Conservation (phyloP, 2,329 filamentous ascomycete genomes). For the Trematosphaeria pertusa region DNA sequence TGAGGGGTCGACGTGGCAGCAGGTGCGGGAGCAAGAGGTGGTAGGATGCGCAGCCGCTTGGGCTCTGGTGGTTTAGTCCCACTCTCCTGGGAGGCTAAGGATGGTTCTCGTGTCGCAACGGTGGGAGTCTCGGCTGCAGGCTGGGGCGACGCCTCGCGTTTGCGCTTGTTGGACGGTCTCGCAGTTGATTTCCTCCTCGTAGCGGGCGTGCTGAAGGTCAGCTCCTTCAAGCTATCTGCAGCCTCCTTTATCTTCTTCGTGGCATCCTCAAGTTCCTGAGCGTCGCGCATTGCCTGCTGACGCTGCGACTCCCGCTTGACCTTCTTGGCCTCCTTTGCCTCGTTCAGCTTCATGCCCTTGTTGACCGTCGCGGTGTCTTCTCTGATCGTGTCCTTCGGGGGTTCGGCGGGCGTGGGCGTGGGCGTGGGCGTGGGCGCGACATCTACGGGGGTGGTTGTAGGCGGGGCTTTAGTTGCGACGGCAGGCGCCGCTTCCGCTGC, state of each 20-base stretch:
- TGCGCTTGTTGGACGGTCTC: slow-evolving; percentile 59
- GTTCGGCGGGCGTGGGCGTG: slow-evolving; percentile 21
- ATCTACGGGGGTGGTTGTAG: too few species aligned
- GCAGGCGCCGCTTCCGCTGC: neutral
- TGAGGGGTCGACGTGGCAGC: slow-evolving; percentile 17
- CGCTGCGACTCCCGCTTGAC: slow-evolving; percentile 69
- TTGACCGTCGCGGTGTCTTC: slow-evolving; percentile 72
- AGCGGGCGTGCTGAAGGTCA: slow-evolving; percentile 33
- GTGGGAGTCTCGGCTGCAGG: slow-evolving; percentile 19
- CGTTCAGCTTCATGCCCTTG: slow-evolving; percentile 78
- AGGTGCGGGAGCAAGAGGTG: slow-evolving; percentile 23
- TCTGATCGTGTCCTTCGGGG: slow-evolving; percentile 33
- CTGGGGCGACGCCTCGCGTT: slow-evolving; percentile 58
- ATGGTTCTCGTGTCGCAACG: slow-evolving; percentile 28
- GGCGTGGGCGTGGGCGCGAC: slow-evolving; percentile 18
- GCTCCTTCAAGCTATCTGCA: slow-evolving; percentile 43
- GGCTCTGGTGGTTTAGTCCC: slow-evolving; percentile 32
- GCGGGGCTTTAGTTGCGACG: neutral
- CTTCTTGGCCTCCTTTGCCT: slow-evolving; percentile 82
- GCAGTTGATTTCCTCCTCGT: slow-evolving; percentile 29
- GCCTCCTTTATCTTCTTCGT: slow-evolving; percentile 43
- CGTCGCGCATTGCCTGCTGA: slow-evolving; percentile 56
- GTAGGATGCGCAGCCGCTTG: slow-evolving; percentile 32
- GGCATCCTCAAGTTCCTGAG: slow-evolving; percentile 45
- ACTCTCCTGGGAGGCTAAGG: slow-evolving; percentile 36